Percentiles rank a stretch among this genome's conserved stretches.
phyloP scores from a whole-genome alignment of 495 filamentous ascomycete genomes.

The Aspergillus biplanus region DNA sequence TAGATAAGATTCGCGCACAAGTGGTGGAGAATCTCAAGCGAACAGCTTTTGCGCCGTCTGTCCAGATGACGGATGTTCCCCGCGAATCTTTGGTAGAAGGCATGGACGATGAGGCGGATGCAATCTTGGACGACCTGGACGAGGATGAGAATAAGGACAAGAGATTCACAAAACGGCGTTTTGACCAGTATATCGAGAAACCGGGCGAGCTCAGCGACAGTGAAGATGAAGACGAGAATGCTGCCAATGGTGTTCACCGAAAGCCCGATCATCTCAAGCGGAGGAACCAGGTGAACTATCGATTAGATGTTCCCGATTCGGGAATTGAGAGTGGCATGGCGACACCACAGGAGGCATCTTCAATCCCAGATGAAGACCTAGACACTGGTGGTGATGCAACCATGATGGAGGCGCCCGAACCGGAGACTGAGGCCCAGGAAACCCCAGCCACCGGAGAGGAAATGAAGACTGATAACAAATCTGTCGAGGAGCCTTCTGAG shows the following conservation, averaged over 20 bases:
- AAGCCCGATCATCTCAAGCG: conserved; percentile 64
- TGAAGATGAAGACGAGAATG: conserved; percentile 85
- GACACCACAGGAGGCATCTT: conserved; percentile 55
- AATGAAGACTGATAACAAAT: conserved; percentile 44
- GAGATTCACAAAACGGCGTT: conserved; percentile 79
- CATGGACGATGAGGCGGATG: conserved; percentile 83
- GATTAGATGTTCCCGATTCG: conserved; percentile 64
- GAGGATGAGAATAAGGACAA: conserved; percentile 89
- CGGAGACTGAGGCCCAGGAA: conserved; percentile 34
- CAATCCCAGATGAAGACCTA: conserved; percentile 53
- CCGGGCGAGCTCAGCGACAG: conserved; percentile 80
- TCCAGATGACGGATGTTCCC: conserved; percentile 95
- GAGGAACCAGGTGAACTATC: conserved; percentile 72
- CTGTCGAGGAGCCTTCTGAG: conserved; percentile 39
- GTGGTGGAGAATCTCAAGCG: conserved; percentile 92
- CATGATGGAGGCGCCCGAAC: conserved; percentile 53
- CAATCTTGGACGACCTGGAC: conserved; percentile 84
- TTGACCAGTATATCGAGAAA: conserved; percentile 76
- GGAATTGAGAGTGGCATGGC: conserved; percentile 65
- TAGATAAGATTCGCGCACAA: conserved; percentile 91
- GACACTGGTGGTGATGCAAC: conserved; percentile 53
- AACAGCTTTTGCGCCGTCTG: conserved; percentile 85
- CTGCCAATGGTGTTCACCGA: conserved; percentile 67
- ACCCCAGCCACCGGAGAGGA: conserved; percentile 29
- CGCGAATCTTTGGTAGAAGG: conserved; percentile 67